Conservation (phyloP, 371 early-diverging fungal species). For the Mortierella sp. region DNA sequence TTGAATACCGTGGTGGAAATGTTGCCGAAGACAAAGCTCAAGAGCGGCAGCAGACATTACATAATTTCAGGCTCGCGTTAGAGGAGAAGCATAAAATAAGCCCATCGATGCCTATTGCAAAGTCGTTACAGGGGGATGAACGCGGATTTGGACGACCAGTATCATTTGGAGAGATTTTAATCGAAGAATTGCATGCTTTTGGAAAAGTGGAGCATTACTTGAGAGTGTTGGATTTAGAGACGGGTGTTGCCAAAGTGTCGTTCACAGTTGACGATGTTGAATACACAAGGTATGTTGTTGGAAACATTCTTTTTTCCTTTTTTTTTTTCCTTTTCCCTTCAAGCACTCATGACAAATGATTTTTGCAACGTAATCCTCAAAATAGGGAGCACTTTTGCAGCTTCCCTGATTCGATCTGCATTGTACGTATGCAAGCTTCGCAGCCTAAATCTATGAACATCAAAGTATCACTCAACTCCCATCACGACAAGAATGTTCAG, state of each 20-base stretch:
- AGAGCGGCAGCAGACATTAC: conserved; percentile 19
- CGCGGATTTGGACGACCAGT: conserved; percentile 43
- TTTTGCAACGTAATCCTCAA: not conserved
- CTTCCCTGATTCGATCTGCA: conserved; percentile 36
- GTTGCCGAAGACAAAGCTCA: conserved; percentile 21
- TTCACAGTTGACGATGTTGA: conserved; percentile 22
- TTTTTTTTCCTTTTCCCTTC: not conserved
- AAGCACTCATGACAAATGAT: not conserved
- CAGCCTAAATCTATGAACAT: conserved; percentile 42
- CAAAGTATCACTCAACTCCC: conserved; percentile 35
- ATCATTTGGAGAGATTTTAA: conserved; percentile 39
- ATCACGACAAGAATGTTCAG: conserved; percentile 18
- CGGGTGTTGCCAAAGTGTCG: conserved; percentile 27
- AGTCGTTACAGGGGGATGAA: conserved; percentile 35
- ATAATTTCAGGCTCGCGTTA: conserved; percentile 12
- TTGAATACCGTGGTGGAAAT: conserved; percentile 46
- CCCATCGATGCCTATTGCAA: conserved; percentile 15
- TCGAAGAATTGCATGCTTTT: conserved; percentile 45
- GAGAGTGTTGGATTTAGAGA: conserved; percentile 36
- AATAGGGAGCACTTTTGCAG: conserved; percentile 57
- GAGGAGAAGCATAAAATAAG: conserved; percentile 26
- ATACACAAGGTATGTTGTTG: conserved; percentile 39
- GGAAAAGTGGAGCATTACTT: conserved; percentile 31
- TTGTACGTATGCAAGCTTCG: conserved; percentile 38
- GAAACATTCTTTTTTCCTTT: not conserved